Evolutionary conservation across 306 rosid species (phyloP), one percentile per base, ranked within the genome.

Genomic region (Begonia loranthoides): DNA sequence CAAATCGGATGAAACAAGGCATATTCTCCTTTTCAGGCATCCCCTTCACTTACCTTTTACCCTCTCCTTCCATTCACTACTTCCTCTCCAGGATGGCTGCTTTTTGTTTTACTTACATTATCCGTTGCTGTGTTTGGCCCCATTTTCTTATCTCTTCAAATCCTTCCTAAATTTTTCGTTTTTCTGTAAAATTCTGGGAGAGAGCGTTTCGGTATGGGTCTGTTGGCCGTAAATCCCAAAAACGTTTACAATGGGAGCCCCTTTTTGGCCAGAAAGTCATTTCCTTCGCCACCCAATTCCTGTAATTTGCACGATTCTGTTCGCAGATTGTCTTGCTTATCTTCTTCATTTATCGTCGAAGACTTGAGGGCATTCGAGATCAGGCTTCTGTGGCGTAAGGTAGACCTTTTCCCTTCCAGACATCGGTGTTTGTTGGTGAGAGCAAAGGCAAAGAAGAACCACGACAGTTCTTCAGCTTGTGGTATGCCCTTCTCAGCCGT

Each of bases 401-500:
- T 51, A 15, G 60, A 49, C 63, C 51, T 52, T 41, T 41, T 60
- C 47, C 64, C 74, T 47, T 59, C 60, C 57, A 57, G 64, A 17
- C 57, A 13, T 44, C 63, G 56, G 47, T 60, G 76, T n/a, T 59
- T 63, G 17, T 60, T 61, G 22, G 73, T 83, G 52, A 56, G 60
- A 56, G 84, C 96, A 50, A 50, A 52, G 41, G 87, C 87, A 43
- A 87, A 83, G 69, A 87, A 83, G 65, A 80, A 83, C 59, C 56
- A 63, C 15, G 84, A 71, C 57, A 67, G 72, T 63, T 77, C 80
- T 4, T 75, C 87, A 1, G 74, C 79, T 61, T 75, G 77, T 39
- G 78, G 75, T 73, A 41, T 51, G 68, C 58, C 12, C 51, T 57
- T 50, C 41, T 36, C 14, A 38, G 16, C 41, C 2, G 1, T 47